These are phyloP conservation scores for Smallanthus sonchifolius DNA, from an alignment of 129 eudicot species.

Conservation along the genomic window DNA sequence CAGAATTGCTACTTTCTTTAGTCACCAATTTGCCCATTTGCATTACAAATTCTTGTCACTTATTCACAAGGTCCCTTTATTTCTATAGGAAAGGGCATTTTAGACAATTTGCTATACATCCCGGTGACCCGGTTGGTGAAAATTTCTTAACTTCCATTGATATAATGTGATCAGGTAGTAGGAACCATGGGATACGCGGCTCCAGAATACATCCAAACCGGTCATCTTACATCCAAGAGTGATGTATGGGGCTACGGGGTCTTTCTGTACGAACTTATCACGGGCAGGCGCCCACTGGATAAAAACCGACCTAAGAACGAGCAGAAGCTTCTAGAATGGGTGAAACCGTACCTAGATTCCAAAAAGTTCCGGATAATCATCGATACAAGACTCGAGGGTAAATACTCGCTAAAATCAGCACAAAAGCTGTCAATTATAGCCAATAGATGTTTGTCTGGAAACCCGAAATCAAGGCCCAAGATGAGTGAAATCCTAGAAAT, in stretches of 20 bases:
- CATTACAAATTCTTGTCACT: background rate
- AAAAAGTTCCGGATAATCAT: conserved; percentile 60
- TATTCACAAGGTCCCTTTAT: background rate
- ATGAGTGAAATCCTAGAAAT: conserved; percentile 78
- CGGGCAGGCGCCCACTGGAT: conserved; percentile 73
- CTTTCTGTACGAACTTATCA: conserved; percentile 67
- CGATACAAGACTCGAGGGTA: conserved; percentile 70
- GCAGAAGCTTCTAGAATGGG: conserved; percentile 84
- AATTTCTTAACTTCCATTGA: background rate
- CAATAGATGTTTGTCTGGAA: conserved; percentile 60
- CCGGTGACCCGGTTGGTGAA: background rate
- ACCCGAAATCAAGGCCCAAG: conserved; percentile 62
- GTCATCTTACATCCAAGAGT: conserved; percentile 56
- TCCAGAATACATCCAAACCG: conserved; percentile 73
- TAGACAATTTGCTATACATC: background rate
- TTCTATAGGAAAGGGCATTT: background rate
- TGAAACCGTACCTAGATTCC: conserved; percentile 63
- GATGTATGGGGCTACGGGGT: conserved; percentile 81
- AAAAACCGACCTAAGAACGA: conserved; percentile 62
- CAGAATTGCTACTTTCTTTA: background rate
- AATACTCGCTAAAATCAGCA: conserved; percentile 53
- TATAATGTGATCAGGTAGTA: conserved; percentile 42
- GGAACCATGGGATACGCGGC: conserved; percentile 86
- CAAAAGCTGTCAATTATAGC: conserved; percentile 69
- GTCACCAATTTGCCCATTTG: background rate